Conservation (phyloP, 2,329 filamentous ascomycete genomes). For the Colletotrichum scovillei region DNA sequence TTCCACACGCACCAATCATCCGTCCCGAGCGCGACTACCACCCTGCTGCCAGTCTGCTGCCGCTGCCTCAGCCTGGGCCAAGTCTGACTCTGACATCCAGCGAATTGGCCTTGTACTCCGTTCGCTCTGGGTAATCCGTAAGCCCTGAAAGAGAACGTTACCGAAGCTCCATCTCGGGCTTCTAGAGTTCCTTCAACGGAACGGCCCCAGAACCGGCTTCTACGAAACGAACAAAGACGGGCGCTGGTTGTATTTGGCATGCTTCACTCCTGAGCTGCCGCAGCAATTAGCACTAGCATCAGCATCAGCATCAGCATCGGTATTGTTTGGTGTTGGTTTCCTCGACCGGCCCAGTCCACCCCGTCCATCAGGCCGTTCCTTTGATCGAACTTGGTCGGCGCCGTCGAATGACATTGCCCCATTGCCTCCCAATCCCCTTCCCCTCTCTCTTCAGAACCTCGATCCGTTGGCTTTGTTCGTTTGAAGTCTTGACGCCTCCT, state of each 20-base stretch:
- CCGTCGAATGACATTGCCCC: background rate
- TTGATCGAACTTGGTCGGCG: background rate
- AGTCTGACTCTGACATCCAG: slow-evolving; percentile 7
- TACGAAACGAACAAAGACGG: slow-evolving; percentile 1
- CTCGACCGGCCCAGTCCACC: background rate
- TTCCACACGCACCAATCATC: slow-evolving; percentile 24
- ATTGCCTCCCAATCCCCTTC: background rate
- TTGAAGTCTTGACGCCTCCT: background rate
- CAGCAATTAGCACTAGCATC: background rate
- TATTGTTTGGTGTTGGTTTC: background rate
- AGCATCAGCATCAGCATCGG: background rate
- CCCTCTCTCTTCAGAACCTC: background rate
- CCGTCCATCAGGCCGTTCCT: background rate
- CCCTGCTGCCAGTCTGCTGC: slow-evolving; percentile 5
- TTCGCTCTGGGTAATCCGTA: background rate
- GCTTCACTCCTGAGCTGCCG: background rate
- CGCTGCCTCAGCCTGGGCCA: background rate
- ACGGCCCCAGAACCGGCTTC: background rate
- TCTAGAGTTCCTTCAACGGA: background rate
- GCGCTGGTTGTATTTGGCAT: background rate
- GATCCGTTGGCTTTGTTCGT: background rate
- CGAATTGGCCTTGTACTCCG: background rate
- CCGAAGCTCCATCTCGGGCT: slow-evolving; percentile 5
- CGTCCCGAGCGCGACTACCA: slow-evolving; percentile 22
- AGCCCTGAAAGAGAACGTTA: slow-evolving; percentile 18